Conservation (phyloP, 441 rosid species). For the Eruca vesicaria region DNA sequence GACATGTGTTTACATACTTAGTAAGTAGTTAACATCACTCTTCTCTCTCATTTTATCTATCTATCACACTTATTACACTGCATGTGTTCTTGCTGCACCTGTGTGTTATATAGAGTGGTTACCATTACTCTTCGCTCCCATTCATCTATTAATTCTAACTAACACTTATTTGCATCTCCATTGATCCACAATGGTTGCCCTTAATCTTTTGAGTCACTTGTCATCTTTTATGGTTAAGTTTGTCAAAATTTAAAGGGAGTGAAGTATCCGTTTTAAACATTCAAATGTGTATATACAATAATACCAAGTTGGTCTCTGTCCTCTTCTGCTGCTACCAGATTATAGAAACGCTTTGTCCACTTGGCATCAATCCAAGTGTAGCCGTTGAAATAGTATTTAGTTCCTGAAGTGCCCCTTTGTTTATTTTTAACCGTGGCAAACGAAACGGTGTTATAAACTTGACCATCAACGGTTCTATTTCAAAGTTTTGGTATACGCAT, state of each 20-base stretch:
- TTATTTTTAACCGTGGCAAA: not conserved
- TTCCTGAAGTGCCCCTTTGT: conserved; percentile 13
- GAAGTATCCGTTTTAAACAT: conserved; percentile 8
- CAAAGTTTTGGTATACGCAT: conserved; percentile 4
- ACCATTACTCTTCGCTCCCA: not conserved
- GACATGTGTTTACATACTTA: not conserved
- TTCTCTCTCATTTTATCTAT: not conserved
- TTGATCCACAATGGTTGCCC: not conserved
- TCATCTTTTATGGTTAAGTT: not conserved
- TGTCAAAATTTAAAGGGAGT: not conserved
- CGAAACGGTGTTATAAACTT: not conserved
- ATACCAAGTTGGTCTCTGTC: conserved; percentile 1
- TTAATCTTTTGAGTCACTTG: not conserved
- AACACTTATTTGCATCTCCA: not conserved
- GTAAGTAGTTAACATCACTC: not conserved
- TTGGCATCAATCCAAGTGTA: conserved; percentile 16
- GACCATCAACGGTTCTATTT: not conserved
- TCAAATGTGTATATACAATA: not conserved
- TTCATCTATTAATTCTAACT: not conserved
- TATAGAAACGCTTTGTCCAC: conserved; percentile 21
- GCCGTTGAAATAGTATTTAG: conserved; percentile 23
- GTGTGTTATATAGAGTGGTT: not conserved
- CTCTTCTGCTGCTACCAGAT: not conserved
- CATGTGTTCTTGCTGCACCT: not conserved
- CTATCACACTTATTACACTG: not conserved